Base-by-base conservation (phyloP, 129 eudicot genomes). In the sunflower (Helianthus annuus) region DNA sequence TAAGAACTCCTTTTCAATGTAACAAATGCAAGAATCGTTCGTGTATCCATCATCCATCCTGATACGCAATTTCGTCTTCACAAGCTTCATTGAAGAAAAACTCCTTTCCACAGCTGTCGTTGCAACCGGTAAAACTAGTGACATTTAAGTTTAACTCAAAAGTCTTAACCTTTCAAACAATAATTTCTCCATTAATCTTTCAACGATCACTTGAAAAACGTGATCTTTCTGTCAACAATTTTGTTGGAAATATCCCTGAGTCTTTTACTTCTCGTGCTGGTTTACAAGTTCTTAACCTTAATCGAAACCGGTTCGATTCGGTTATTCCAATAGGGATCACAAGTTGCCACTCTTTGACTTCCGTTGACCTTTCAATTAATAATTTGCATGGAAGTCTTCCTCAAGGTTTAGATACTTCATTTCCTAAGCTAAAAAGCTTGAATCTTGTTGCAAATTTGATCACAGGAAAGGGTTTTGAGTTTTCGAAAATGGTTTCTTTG, bases 151-250 rank as follows among this genome's bases (percentile, higher is more conserved):
- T 75, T 85, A 89, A 39, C 85, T 90, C 72, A 85, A 78, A 68
- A 66, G 51, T 49, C 89, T 90, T 8, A 85, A 90, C 71, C 79
- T 87, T 44, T 90, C 96, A 61, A 61, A 24, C 60, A 90, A 90
- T 79, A 83, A 73, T 29, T 78, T 90, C 64, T 78, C 85, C 64
- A 81, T 72, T 38, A 65, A 27, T 57, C 87, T 90, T 61, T 78
- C 96, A 22, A 87, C 87, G 81, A 22, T 61, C 64, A 14, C 92
- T 90, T 70, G 85, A 87, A 83, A 81, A 71, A 51, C 66, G 87
- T 48, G 96, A 90, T 69, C 84, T 90, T 79, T 90, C 96, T 69
- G 72, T 63, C 72, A 90, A 90, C 75, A 74, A 68, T 56, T 81
- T 90, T 72, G 61, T 82, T n/a, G 88, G 85, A 36, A 69, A 62